A percentile compares a stretch with the other conserved stretches of the same genome.
phyloP scores from a whole-genome alignment of 1,139 yeast species.

The Debaryomycetaceae sp. region DNA sequence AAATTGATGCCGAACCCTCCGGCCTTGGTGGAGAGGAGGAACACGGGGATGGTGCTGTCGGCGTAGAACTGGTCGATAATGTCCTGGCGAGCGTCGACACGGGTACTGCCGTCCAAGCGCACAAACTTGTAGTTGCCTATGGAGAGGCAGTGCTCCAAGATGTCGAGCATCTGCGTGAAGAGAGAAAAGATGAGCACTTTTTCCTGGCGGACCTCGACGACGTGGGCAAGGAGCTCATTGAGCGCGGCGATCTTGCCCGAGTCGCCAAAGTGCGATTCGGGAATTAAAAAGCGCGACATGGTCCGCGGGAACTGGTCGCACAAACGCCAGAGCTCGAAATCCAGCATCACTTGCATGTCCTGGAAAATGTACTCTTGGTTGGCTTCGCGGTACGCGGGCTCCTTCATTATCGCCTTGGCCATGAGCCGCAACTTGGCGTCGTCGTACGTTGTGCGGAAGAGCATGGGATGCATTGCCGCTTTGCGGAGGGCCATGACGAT shows the following conservation, averaged over 20 bases:
- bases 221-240: conserved; percentile 44
- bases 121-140: conserved; percentile 60
- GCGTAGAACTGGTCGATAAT: conserved; percentile 83
- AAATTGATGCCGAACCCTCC: conserved; percentile 97
- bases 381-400: conserved; percentile 69
- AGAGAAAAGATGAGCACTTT: conserved; percentile 79
- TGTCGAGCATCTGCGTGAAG: conserved; percentile 86
- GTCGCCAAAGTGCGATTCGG: conserved; percentile 48
- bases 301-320: conserved; percentile 67
- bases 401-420: conserved; percentile 72
- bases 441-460: conserved; percentile 51
- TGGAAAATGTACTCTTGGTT: conserved; percentile 67
- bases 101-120: conserved; percentile 86
- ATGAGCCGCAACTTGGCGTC: conserved; percentile 47
- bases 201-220: conserved; percentile 45
- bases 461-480: conserved; percentile 64
- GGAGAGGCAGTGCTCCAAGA: conserved; percentile 67
- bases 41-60: conserved; percentile 73
- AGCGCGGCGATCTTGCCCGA: conserved; percentile 69
- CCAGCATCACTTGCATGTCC: conserved; percentile 96
- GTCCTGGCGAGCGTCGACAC: conserved; percentile 88
- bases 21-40: conserved; percentile 84
- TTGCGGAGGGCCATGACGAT: conserved; percentile 63
- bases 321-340: conserved; percentile 69
- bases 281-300: conserved; percentile 42